Conservation (phyloP, 2,329 filamentous ascomycete genomes). For the Nemania sp. region DNA sequence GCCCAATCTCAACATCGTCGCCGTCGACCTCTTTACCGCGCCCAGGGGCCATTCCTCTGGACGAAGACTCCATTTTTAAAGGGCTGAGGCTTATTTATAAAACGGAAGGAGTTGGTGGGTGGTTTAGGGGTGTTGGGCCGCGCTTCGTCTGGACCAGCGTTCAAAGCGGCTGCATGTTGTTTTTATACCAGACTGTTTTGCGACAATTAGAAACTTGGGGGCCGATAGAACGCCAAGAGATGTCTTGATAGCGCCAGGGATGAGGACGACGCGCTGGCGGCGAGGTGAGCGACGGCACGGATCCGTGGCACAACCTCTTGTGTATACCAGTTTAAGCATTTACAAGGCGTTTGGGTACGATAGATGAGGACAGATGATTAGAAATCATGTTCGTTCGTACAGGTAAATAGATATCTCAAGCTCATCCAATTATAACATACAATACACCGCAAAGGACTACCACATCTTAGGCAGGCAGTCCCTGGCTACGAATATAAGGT, state of each 20-base stretch:
- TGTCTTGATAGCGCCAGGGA: constrained; percentile 29
- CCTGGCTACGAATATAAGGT: too few species aligned
- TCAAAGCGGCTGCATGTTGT: constrained; percentile 95
- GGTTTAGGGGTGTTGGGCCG: constrained; percentile 93
- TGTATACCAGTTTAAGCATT: constrained; percentile 37
- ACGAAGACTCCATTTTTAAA: constrained; percentile 86
- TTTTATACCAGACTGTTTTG: constrained; percentile 88
- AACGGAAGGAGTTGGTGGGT: constrained; percentile 84
- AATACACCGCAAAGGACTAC: too few species aligned
- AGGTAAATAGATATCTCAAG: constrained; percentile 37
- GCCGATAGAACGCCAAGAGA: constrained; percentile 42
- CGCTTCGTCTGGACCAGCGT: constrained; percentile 96
- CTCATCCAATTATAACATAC: constrained; percentile 25
- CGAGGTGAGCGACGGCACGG: too few species aligned
- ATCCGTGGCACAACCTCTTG: constrained; percentile 2
- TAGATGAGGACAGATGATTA: constrained; percentile 33
- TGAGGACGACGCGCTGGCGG: constrained; percentile 1
- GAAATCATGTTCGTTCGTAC: constrained; percentile 27
- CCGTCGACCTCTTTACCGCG: constrained; percentile 81
- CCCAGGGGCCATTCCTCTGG: constrained; percentile 77
- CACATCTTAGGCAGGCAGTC: too few species aligned
- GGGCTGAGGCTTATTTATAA: constrained; percentile 87
- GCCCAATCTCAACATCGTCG: constrained; percentile 86
- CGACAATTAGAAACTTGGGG: constrained; percentile 68
- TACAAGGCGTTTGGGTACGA: constrained; percentile 40